Percentiles rank a stretch among this genome's conserved stretches.
These are phyloP conservation scores for Neofusicoccum ribis DNA, from an alignment of 2,329 filamentous ascomycete species.

Conservation along the genomic window DNA sequence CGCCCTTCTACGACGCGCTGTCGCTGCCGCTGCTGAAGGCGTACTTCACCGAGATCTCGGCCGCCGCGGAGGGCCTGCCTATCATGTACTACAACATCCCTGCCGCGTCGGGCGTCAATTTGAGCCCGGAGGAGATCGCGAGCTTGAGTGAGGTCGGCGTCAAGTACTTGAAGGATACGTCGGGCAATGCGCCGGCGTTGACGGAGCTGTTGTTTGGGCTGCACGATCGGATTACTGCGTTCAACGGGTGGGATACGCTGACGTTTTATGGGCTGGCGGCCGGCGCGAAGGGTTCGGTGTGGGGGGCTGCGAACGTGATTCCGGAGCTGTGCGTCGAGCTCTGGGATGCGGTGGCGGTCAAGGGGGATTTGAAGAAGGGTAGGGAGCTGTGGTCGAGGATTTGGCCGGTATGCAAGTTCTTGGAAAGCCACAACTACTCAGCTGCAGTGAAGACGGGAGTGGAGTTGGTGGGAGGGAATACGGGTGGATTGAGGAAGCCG, in stretches of 20 bases:
- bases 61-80: slow-evolving; percentile 40
- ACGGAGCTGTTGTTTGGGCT: slow-evolving; percentile 52
- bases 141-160: slow-evolving; percentile 48
- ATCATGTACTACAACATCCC: slow-evolving; percentile 57
- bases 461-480: slow-evolving; percentile 48
- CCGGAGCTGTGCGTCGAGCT: slow-evolving; percentile 51
- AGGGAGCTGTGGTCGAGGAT: slow-evolving; percentile 52
- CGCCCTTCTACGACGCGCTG: slow-evolving; percentile 52
- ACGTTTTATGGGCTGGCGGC: slow-evolving; percentile 56
- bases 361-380: slow-evolving; percentile 45
- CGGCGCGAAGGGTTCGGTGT: slow-evolving; percentile 52
- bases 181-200: slow-evolving; percentile 51
- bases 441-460: slow-evolving; percentile 53
- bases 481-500: slow-evolving; percentile 52
- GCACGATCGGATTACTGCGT: slow-evolving; percentile 46
- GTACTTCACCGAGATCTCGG: slow-evolving; percentile 44
- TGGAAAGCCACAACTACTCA: slow-evolving; percentile 52
- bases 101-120: slow-evolving; percentile 45
- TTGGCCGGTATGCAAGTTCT: slow-evolving; percentile 52
- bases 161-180: slow-evolving; percentile 55
- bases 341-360: slow-evolving; percentile 49
- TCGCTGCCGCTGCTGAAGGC: slow-evolving; percentile 43
- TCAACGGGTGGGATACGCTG: slow-evolving; percentile 57
- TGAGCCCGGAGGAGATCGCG: slow-evolving; percentile 47
- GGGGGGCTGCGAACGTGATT: slow-evolving; percentile 54